phyloP scores from a whole-genome alignment of 768 basidiomycete genomes.

The Porphyrellus cyaneotinctus region DNA sequence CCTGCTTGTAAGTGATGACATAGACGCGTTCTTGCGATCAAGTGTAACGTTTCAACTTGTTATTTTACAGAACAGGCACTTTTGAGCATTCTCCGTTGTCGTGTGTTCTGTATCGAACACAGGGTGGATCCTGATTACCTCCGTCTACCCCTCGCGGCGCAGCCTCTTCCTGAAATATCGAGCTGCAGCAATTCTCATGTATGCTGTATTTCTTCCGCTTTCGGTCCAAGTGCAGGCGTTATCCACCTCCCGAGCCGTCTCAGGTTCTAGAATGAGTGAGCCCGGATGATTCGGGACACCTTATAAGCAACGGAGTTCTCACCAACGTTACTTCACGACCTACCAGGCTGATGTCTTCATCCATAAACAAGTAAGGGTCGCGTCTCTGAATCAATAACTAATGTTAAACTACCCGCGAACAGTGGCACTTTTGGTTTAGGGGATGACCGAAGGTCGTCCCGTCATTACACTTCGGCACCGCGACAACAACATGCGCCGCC shows the following conservation, averaged over 20 bases:
- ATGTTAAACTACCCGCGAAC: background rate
- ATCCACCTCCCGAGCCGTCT: constrained; percentile 6
- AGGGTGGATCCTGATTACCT: background rate
- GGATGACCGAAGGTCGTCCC: background rate
- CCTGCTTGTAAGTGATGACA: constrained; percentile 1
- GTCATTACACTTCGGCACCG: background rate
- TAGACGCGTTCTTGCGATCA: background rate
- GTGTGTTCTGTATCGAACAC: background rate
- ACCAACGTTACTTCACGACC: background rate
- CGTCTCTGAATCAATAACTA: background rate
- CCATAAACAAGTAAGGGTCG: constrained; percentile 9
- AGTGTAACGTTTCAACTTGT: background rate
- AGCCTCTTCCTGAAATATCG: background rate
- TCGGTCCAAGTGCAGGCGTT: background rate
- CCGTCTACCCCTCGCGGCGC: constrained; percentile 1
- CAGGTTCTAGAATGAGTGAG: constrained; percentile 6
- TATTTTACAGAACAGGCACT: background rate
- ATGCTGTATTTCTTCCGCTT: constrained; percentile 17
- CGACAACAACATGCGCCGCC: constrained; percentile 2
- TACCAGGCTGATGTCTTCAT: constrained; percentile 4
- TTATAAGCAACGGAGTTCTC: constrained; percentile 6
- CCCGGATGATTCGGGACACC: background rate
- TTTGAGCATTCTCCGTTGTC: background rate
- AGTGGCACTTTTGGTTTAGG: background rate
- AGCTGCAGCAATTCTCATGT: background rate